Evolutionary conservation across 106 monocot species (phyloP).

Genomic region (Posidonia australis): DNA sequence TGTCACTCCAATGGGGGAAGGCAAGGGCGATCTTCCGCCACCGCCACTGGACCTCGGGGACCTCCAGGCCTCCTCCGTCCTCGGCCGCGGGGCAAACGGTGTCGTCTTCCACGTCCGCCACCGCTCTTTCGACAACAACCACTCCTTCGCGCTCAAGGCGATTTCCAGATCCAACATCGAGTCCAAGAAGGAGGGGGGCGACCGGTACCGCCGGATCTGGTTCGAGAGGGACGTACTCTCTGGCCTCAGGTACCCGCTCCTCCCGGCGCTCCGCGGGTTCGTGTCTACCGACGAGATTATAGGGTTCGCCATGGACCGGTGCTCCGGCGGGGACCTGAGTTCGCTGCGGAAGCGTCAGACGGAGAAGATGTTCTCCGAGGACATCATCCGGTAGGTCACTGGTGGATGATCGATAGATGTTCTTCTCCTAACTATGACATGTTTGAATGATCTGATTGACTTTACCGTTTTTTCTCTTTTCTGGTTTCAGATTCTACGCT

Average conservation of each 20-base stretch:
- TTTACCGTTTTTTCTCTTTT: no score
- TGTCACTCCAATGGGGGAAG: neutral
- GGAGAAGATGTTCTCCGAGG: conserved; percentile 74
- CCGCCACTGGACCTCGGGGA: conserved; percentile 28
- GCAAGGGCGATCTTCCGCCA: neutral
- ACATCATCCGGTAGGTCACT: conserved; percentile 72
- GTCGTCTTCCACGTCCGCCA: conserved; percentile 60
- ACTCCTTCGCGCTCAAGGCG: conserved; percentile 68
- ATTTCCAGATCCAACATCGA: conserved; percentile 40
- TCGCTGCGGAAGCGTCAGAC: conserved; percentile 46
- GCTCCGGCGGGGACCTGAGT: conserved; percentile 66
- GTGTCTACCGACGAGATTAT: conserved; percentile 69
- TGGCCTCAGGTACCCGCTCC: conserved; percentile 52
- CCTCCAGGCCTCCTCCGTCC: conserved; percentile 45
- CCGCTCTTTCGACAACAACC: conserved; percentile 1
- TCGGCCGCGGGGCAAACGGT: conserved; percentile 93
- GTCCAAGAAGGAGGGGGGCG: conserved; percentile 11
- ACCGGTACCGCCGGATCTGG: conserved; percentile 56
- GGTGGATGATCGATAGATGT: no score
- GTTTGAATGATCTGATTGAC: no score
- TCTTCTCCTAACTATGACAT: no score
- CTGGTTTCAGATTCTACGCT: conserved; percentile 79
- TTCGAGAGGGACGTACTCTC: conserved; percentile 73
- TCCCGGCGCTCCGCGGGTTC: conserved; percentile 62
- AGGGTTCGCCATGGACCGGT: conserved; percentile 63